Conservation (phyloP, 2,329 filamentous ascomycete genomes). For the Bertia moriformis region DNA sequence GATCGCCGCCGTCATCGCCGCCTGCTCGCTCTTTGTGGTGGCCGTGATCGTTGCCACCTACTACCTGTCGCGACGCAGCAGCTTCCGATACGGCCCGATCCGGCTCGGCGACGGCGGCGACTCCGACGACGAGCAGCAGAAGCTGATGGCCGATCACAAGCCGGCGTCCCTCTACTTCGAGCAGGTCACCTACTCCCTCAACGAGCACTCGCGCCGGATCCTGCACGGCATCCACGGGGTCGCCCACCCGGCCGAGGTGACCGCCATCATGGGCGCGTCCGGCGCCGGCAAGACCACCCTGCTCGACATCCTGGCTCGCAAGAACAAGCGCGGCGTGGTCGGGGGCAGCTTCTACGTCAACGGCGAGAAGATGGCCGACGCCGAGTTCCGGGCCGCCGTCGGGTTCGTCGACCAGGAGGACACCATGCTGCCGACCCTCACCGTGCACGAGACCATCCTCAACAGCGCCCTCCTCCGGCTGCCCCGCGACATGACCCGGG, state of each 20-base stretch:
- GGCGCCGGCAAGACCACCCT: slow-evolving; percentile 96
- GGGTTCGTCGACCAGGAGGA: slow-evolving; percentile 98
- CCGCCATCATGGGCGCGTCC: slow-evolving; percentile 95
- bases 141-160: slow-evolving; percentile 82
- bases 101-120: slow-evolving; percentile 79
- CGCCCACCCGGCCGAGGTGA: slow-evolving; percentile 86
- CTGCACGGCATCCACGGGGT: slow-evolving; percentile 67
- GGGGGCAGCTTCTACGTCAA: slow-evolving; percentile 81
- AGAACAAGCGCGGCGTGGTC: slow-evolving; percentile 79
- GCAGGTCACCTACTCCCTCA: slow-evolving; percentile 72
- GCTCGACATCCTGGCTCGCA: slow-evolving; percentile 84
- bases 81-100: slow-evolving; percentile 56
- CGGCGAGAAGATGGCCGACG: slow-evolving; percentile 72
- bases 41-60: slow-evolving; percentile 69
- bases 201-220: slow-evolving; percentile 79
- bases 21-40: slow-evolving; percentile 71
- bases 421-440: slow-evolving; percentile 87
- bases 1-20: slow-evolving; percentile 84
- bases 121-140: slow-evolving; percentile 72
- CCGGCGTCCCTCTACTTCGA: slow-evolving; percentile 79
- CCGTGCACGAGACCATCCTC: slow-evolving; percentile 93
- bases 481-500: slow-evolving; percentile 76
- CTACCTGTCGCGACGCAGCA: slow-evolving; percentile 74
- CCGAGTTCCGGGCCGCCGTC: slow-evolving; percentile 79
- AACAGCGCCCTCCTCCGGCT: slow-evolving; percentile 83